A percentile compares a stretch with the other conserved stretches of the same genome.
phyloP scores from a whole-genome alignment of 192 early-diverging fungal species.

The Entomortierella beljakovae region DNA sequence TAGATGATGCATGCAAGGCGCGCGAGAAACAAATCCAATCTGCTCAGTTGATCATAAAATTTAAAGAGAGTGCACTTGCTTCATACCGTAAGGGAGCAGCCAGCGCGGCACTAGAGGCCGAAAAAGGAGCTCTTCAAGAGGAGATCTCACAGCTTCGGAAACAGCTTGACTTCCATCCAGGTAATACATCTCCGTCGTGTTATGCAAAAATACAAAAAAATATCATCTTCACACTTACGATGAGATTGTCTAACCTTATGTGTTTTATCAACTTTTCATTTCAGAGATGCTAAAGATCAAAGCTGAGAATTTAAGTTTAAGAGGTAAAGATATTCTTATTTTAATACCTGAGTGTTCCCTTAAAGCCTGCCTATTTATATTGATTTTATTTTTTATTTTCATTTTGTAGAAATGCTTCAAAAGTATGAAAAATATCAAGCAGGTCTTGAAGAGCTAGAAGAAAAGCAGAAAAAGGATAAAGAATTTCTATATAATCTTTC shows the following conservation, averaged over 20 bases:
- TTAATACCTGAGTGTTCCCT: background rate
- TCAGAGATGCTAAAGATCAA: slow-evolving; percentile 45
- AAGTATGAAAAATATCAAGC: slow-evolving; percentile 45
- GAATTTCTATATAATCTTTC: slow-evolving; percentile 36
- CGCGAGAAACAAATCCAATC: slow-evolving; percentile 45
- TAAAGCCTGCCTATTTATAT: background rate
- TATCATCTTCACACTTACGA: background rate
- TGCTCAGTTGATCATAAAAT: slow-evolving; percentile 48
- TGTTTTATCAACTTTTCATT: background rate
- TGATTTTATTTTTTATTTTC: background rate
- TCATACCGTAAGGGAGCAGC: slow-evolving; percentile 42
- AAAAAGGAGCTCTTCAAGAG: slow-evolving; percentile 38
- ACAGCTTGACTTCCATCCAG: slow-evolving; percentile 54
- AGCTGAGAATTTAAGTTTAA: slow-evolving; percentile 42
- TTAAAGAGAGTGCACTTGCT: slow-evolving; percentile 36
- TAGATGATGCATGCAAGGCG: slow-evolving; percentile 52
- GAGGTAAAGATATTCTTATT: slow-evolving; percentile 15
- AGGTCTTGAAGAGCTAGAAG: slow-evolving; percentile 35
- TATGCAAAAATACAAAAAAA: background rate
- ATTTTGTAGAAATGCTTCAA: slow-evolving; percentile 25
- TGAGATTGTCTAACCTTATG: background rate
- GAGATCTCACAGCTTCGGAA: slow-evolving; percentile 41
- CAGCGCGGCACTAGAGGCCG: slow-evolving; percentile 31
- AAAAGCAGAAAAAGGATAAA: slow-evolving; percentile 41
- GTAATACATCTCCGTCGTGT: too few species aligned